Base-by-base conservation (phyloP, 2,329 filamentous ascomycete species). In the Thermoascus crustaceus region DNA sequence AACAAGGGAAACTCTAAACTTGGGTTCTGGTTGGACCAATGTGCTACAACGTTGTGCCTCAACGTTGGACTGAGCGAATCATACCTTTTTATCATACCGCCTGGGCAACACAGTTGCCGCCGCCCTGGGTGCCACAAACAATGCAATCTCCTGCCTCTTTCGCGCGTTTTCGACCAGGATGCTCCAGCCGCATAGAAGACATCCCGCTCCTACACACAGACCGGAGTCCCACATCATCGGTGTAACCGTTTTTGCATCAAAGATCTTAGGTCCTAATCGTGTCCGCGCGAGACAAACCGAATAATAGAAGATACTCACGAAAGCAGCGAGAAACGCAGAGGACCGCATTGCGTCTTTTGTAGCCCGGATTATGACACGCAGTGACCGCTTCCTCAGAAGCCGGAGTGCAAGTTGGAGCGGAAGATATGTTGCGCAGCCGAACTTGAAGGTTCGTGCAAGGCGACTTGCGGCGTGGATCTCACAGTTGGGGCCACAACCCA, bases 231-330 rank as follows among this genome's bases (percentile, higher is more conserved):
- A 75, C 68, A 71, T 72, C 53, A 69, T 60, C 4, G 72, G 70
- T 19, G 67, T 69, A 16, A 73, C 53, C 1, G 57, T 57, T 40
- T 75, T 69, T 11, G 54, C 65, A n/a, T 76, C 73, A 16, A 88
- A 63, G 8, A 89, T 14, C 21, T 56, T 73, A 0, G 86, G 86
- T 0, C 85, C 85, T 5, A 91, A 41, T 19, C 83, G 72, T 1
- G 80, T 87, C 29, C 86, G 75, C 4, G 77, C 70, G 0, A 93
- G 74, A 54, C 86, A 94, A 3, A 93, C 82, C 18, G 82, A 79
- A 55, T 93, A 93, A 64, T 88, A 93, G 57, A 89, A 91, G 7
- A 87, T 64, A 1, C 76, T 68, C 45, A 93, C 82, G 57, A 89
- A 93, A 0, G 77, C 65, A 3, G 78, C 84, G 1, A 94, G 71